Base-by-base conservation (phyloP, 2,329 filamentous ascomycete genomes). In the Nannizziopsis arthrosporioides region DNA sequence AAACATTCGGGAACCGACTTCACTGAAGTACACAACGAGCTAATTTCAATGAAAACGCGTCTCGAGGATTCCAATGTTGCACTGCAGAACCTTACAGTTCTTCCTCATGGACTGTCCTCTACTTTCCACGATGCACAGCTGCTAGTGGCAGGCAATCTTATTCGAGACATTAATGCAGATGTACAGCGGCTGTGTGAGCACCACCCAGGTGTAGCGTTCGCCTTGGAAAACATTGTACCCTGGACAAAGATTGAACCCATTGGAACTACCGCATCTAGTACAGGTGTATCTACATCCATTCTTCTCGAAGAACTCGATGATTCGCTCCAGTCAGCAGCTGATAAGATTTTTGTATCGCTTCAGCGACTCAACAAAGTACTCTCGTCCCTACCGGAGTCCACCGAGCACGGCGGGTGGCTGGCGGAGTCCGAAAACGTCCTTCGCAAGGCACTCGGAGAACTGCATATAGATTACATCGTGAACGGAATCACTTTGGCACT, bases 321-420 rank as follows among this genome's bases (percentile, higher is more conserved):
- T 11, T 69, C 73, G 2, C 64, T 87, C 1, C 76, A 85, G 34
- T 75, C 66, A 1, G 70, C 84, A n/a, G 77, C 82, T 41, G 85
- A 94, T 63, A 77, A 78, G 43, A 76, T 90, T 22, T 78, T 95
- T 1, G 83, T 90, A 32, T 82, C 84, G 1, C 74, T 94, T 42
- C 87, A 95, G 62, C 78, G 81, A 53, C 74, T 84, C 40, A 76
- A 78, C 50, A 77, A 76, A 51, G 67, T 73, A 2, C 67, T 78
- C 7, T 64, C 69, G 9, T 69, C 70, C 2, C 66, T 81, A 1
- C 80, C 82, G 1, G 61, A 65, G 3, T 77, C 81, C 1, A 70
- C 71, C 1, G 80, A 85, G 31, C 78, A 83, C 38, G 57, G 71
- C 1, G 71, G 74, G 1, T 87, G 84, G 80, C 64, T 89, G 7